Conservation (phyloP, 345 rosid species). For the Hibiscus trionum region DNA sequence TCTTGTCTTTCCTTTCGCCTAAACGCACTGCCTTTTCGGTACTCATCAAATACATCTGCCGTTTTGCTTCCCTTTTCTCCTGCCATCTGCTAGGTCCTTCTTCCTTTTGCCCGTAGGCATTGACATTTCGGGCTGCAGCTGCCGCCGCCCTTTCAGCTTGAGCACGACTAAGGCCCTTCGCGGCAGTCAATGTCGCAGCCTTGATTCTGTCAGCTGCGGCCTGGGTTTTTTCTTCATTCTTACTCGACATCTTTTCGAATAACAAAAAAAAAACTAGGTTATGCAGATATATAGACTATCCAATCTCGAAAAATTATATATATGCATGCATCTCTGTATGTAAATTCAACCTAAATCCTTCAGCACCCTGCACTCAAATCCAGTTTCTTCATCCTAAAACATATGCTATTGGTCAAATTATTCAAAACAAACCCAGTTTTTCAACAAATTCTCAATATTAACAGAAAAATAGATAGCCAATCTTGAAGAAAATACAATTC, state of each 20-base stretch:
- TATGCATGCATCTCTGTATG: no score
- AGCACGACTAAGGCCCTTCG: conserved; percentile 88
- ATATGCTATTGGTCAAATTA: neutral
- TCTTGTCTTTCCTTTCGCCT: conserved; percentile 89
- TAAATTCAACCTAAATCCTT: neutral
- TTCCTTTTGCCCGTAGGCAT: conserved; percentile 96
- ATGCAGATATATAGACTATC: neutral
- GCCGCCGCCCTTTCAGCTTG: conserved; percentile 96
- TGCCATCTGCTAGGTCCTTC: conserved; percentile 99
- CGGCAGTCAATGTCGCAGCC: conserved; percentile 81
- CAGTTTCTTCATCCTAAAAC: neutral
- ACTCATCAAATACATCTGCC: conserved; percentile 98
- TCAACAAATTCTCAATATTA: neutral
- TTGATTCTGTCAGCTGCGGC: conserved; percentile 86
- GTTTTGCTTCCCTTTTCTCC: conserved; percentile 89
- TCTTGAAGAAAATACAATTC: neutral
- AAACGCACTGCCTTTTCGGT: conserved; percentile 84
- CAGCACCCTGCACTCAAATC: conserved; percentile 1
- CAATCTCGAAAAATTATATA: no score
- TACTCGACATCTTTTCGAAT: conserved; percentile 56
- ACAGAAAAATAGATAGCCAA: neutral
- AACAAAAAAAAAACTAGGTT: neutral
- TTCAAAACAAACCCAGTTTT: neutral
- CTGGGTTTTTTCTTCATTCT: conserved; percentile 78
- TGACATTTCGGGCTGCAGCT: conserved; percentile 92